These are phyloP conservation scores for Rickenella mellea DNA, from an alignment of 768 basidiomycete species.

Conservation along the genomic window DNA sequence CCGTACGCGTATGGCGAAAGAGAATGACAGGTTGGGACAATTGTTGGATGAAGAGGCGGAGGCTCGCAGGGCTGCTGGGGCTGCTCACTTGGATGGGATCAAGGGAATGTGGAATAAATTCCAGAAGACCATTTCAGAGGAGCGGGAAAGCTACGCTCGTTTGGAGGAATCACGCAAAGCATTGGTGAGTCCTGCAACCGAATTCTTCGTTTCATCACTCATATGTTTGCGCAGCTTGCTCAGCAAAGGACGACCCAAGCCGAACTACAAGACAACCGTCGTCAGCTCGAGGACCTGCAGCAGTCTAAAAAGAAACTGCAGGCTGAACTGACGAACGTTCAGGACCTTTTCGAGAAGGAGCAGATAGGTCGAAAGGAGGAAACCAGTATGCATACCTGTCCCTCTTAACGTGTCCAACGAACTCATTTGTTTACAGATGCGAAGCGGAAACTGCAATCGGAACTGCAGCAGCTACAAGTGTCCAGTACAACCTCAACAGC, in stretches of 20 bases:
- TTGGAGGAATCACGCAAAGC: slow-evolving; percentile 66
- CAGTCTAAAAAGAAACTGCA: slow-evolving; percentile 51
- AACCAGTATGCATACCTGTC: slow-evolving; percentile 31
- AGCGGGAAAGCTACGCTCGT: slow-evolving; percentile 52
- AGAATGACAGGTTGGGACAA: slow-evolving; percentile 45
- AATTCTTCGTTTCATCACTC: slow-evolving; percentile 1
- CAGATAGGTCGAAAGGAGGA: slow-evolving; percentile 46
- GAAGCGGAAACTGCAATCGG: slow-evolving; percentile 48
- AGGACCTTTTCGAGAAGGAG: slow-evolving; percentile 47
- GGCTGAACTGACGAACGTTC: slow-evolving; percentile 39
- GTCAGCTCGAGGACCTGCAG: slow-evolving; percentile 49
- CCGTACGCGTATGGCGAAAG: slow-evolving; percentile 43
- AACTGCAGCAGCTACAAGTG: slow-evolving; percentile 56
- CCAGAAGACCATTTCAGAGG: slow-evolving; percentile 45
- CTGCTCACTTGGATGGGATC: slow-evolving; percentile 53
- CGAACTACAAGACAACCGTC: slow-evolving; percentile 58
- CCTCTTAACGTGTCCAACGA: not conserved
- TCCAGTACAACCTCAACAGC: slow-evolving; percentile 48
- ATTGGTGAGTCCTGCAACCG: slow-evolving; percentile 32
- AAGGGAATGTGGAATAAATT: slow-evolving; percentile 62
- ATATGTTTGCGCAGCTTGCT: slow-evolving; percentile 34
- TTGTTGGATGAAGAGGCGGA: slow-evolving; percentile 55
- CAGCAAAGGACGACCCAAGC: slow-evolving; percentile 56
- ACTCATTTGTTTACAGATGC: slow-evolving; percentile 28
- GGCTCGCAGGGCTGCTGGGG: slow-evolving; percentile 49